phyloP scores from a whole-genome alignment of 495 filamentous ascomycete genomes.

The Aspergillus haitiensis region DNA sequence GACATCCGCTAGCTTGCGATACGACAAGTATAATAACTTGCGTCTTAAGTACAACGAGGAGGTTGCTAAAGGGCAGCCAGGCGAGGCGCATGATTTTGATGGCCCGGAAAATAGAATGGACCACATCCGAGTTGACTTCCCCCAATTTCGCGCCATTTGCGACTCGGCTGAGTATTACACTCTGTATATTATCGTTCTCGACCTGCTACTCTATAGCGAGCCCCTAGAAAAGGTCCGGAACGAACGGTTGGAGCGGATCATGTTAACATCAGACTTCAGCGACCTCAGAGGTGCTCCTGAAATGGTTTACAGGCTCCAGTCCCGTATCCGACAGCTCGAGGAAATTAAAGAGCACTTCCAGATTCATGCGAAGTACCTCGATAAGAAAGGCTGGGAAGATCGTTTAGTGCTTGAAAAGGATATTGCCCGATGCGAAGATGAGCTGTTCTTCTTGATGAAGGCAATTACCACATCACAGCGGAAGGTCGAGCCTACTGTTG shows the following conservation, averaged over 20 bases:
- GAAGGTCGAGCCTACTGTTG: constrained; percentile 65
- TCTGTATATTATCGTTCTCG: constrained; percentile 94
- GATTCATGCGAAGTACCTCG: constrained; percentile 82
- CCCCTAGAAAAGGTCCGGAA: constrained; percentile 92
- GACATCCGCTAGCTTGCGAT: constrained; percentile 89
- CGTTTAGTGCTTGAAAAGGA: constrained; percentile 83
- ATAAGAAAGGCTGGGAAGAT: constrained; percentile 89
- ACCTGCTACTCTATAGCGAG: constrained; percentile 91
- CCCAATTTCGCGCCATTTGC: constrained; percentile 85
- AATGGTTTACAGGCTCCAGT: constrained; percentile 87
- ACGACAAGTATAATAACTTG: constrained; percentile 97
- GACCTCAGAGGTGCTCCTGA: constrained; percentile 91
- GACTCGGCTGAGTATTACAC: constrained; percentile 96
- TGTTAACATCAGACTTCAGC: constrained; percentile 99
- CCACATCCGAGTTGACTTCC: constrained; percentile 95
- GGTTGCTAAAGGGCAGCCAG: constrained; percentile 62
- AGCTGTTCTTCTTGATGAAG: constrained; percentile 99
- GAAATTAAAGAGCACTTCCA: constrained; percentile 98
- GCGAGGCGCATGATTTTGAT: constrained; percentile 31
- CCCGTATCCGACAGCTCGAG: constrained; percentile 88
- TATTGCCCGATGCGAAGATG: constrained; percentile 85
- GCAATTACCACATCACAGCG: constrained; percentile 95
- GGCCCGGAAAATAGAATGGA: constrained; percentile 79
- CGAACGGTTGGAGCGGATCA: constrained; percentile 94
- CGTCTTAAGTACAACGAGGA: constrained; percentile 98